phyloP scores from a whole-genome alignment of 2,329 filamentous ascomycete genomes.

The Fusarium keratoplasticum region DNA sequence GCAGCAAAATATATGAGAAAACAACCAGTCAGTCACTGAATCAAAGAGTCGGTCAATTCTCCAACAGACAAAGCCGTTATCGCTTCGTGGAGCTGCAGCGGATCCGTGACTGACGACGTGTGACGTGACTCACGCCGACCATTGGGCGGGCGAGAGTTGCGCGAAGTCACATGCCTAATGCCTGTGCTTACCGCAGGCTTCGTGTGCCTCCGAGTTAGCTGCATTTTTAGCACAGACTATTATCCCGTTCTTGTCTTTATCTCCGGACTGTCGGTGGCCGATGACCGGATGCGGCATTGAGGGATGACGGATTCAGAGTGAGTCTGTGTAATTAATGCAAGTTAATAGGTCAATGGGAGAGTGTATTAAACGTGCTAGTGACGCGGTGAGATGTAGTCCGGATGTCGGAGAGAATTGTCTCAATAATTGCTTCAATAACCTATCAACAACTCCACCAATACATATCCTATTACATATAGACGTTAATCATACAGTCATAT shows the following conservation, averaged over 20 bases:
- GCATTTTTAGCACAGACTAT: neutral
- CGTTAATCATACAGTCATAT: neutral
- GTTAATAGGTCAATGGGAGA: neutral
- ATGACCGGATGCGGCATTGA: neutral
- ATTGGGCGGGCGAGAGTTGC: constrained; percentile 41
- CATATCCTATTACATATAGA: neutral
- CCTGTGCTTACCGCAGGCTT: neutral
- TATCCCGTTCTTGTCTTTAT: neutral
- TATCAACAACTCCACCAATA: neutral
- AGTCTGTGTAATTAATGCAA: neutral
- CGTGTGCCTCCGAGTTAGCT: neutral
- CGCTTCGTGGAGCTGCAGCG: constrained; percentile 5
- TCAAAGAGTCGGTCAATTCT: neutral
- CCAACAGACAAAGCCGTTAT: constrained; percentile 22
- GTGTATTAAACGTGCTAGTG: neutral
- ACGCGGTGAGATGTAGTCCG: neutral
- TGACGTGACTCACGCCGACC: constrained; percentile 43
- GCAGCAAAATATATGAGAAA: neutral
- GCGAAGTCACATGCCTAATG: constrained; percentile 46
- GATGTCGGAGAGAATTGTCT: neutral
- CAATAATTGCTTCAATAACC: neutral
- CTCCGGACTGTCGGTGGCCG: neutral
- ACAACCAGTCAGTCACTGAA: neutral
- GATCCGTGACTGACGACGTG: neutral
- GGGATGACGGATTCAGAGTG: neutral